These are phyloP conservation scores for Starmerella kuoi DNA, from an alignment of 805 yeast genomes.

Conservation along the genomic window DNA sequence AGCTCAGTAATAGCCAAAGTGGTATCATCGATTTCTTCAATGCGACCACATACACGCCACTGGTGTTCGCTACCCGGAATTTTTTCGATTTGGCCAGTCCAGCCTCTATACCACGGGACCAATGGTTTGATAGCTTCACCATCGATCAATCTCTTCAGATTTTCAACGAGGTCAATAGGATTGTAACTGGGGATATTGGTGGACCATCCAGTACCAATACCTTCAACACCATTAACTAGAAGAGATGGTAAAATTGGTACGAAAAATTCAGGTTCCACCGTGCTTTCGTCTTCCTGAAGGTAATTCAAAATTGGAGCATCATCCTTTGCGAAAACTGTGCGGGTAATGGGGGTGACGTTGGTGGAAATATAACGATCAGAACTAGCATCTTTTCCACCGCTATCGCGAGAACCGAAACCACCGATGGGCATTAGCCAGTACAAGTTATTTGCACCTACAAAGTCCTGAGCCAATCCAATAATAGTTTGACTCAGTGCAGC, in stretches of 20 bases:
- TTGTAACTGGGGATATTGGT: slow-evolving; percentile 84
- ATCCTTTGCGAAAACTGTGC: slow-evolving; percentile 59
- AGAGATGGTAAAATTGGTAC: slow-evolving; percentile 89
- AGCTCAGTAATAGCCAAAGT: slow-evolving; percentile 83
- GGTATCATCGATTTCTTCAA: slow-evolving; percentile 66
- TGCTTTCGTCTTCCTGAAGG: slow-evolving; percentile 81
- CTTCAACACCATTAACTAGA: slow-evolving; percentile 92
- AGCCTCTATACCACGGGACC: slow-evolving; percentile 91
- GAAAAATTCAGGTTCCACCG: slow-evolving; percentile 94
- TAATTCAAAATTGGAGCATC: slow-evolving; percentile 72
- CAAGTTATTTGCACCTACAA: slow-evolving; percentile 82
- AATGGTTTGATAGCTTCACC: slow-evolving; percentile 59
- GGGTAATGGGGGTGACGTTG: slow-evolving; percentile 62
- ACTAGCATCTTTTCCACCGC: slow-evolving; percentile 98
- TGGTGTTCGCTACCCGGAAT: slow-evolving; percentile 41
- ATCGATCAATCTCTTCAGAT: slow-evolving; percentile 59
- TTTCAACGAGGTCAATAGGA: slow-evolving; percentile 68
- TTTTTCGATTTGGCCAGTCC: slow-evolving; percentile 74
- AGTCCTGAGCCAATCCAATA: slow-evolving; percentile 88
- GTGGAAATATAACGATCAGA: slow-evolving; percentile 95
- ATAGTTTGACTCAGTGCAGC: slow-evolving; percentile 77
- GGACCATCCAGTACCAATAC: slow-evolving; percentile 99
- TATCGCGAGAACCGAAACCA: slow-evolving; percentile 88
- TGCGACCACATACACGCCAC: slow-evolving; percentile 64
- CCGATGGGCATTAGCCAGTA: slow-evolving; percentile 82